Conservation (phyloP, 192 early-diverging fungal species). For the Podila horticola region DNA sequence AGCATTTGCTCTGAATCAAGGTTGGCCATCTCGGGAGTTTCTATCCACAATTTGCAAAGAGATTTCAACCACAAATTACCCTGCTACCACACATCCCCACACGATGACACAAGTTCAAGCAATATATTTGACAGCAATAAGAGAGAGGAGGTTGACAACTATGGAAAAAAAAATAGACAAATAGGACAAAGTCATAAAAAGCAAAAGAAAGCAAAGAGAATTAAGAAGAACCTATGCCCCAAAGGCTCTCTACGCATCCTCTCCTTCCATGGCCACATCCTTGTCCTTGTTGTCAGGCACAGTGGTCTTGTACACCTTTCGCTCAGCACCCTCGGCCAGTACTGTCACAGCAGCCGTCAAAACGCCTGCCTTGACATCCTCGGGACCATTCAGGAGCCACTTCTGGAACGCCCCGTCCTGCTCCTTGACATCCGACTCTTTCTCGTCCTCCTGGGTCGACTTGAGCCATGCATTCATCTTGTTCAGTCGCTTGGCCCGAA, state of each 20-base stretch:
- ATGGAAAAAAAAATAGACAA: too few species aligned
- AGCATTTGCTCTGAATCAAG: too few species aligned
- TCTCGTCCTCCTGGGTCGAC: slow-evolving; percentile 21
- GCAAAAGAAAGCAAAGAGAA: neutral
- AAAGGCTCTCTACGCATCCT: slow-evolving; percentile 12
- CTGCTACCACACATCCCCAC: too few species aligned
- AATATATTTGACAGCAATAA: too few species aligned
- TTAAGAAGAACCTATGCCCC: neutral
- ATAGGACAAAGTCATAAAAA: neutral
- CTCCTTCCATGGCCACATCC: slow-evolving; percentile 35
- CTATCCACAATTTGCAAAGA: too few species aligned
- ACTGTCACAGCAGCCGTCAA: slow-evolving; percentile 12
- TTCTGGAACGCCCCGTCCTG: slow-evolving; percentile 20
- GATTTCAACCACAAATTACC: too few species aligned
- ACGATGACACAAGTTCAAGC: too few species aligned
- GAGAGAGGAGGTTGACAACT: too few species aligned
- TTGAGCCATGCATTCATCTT: slow-evolving; percentile 53
- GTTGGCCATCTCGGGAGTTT: too few species aligned
- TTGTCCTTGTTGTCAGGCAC: slow-evolving; percentile 8
- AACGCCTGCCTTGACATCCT: slow-evolving; percentile 25
- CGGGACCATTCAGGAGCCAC: slow-evolving; percentile 43
- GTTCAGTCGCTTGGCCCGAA: slow-evolving; percentile 15
- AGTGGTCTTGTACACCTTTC: slow-evolving; percentile 31
- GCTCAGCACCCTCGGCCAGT: slow-evolving; percentile 20
- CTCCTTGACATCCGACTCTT: slow-evolving; percentile 20